Evolutionary conservation across 306 rosid species (phyloP).

Genomic region (Prunus dulcis): DNA sequence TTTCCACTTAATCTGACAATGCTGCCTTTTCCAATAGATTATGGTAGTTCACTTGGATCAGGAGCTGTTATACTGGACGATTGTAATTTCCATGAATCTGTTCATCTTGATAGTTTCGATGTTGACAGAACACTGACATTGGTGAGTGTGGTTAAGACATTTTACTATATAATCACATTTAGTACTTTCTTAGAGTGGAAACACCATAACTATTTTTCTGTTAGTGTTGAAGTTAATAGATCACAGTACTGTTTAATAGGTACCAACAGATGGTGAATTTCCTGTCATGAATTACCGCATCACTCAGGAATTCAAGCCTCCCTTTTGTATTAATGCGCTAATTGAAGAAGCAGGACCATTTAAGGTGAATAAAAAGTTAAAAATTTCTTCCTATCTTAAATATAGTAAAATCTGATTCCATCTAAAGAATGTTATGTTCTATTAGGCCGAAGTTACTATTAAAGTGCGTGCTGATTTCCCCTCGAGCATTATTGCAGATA

Average conservation of each 20-base stretch:
- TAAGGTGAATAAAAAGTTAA: conserved; percentile 47
- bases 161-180: conserved; percentile 3
- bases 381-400: conserved; percentile 5
- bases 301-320: conserved; percentile 88
- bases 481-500: conserved; percentile 63
- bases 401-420: conserved; percentile 12
- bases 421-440: conserved; percentile 21
- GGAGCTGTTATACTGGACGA: conserved; percentile 81
- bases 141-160: conserved; percentile 47
- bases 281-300: conserved; percentile 95
- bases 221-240: conserved; percentile 18
- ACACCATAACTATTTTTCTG: background rate
- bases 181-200: background rate
- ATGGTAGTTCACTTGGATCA: conserved; percentile 57
- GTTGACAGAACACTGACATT: conserved; percentile 68
- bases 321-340: conserved; percentile 72
- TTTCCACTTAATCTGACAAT: conserved; percentile 11
- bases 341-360: conserved; percentile 82
- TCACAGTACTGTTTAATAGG: conserved; percentile 39
- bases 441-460: conserved; percentile 78
- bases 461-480: conserved; percentile 79
- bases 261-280: conserved; percentile 90
- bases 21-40: conserved; percentile 49
- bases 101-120: conserved; percentile 78
- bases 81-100: conserved; percentile 97